Conservation (phyloP, 148 eudicot species). For the Selenicereus undatus region DNA sequence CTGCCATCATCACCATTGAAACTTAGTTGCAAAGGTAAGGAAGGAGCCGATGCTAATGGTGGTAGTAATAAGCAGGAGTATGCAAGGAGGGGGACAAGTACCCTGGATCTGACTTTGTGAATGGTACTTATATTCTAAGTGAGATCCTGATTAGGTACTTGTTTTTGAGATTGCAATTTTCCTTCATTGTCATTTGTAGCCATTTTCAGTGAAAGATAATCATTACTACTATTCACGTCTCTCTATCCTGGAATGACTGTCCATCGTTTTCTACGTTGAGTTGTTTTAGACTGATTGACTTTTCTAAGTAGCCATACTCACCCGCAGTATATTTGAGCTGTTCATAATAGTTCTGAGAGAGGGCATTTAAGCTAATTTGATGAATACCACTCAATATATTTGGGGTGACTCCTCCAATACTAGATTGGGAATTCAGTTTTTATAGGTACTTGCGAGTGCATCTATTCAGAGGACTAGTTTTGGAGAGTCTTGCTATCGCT, state of each 20-base stretch:
- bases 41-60: constrained; percentile 18
- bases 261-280: neutral
- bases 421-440: too few relatives aligned
- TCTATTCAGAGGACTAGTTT: too few relatives aligned
- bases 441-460: too few relatives aligned
- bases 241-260: neutral
- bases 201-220: constrained; percentile 17
- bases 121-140: constrained; percentile 53
- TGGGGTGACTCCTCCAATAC: too few relatives aligned
- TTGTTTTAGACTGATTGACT: neutral
- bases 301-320: neutral
- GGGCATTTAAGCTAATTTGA: too few relatives aligned
- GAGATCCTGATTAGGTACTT: constrained; percentile 81
- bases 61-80: constrained; percentile 16
- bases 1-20: constrained; percentile 35
- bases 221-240: neutral
- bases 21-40: constrained; percentile 26
- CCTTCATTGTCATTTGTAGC: constrained; percentile 29
- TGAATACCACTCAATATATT: too few relatives aligned
- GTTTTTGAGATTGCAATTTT: constrained; percentile 30
- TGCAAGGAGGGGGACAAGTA: constrained; percentile 53
- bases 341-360: neutral
- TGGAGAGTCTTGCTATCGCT: too few relatives aligned
- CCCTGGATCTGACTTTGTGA: constrained; percentile 87
- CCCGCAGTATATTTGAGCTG: neutral